Conservation (phyloP, 331 rosid species). For the Quercus tomentella region DNA sequence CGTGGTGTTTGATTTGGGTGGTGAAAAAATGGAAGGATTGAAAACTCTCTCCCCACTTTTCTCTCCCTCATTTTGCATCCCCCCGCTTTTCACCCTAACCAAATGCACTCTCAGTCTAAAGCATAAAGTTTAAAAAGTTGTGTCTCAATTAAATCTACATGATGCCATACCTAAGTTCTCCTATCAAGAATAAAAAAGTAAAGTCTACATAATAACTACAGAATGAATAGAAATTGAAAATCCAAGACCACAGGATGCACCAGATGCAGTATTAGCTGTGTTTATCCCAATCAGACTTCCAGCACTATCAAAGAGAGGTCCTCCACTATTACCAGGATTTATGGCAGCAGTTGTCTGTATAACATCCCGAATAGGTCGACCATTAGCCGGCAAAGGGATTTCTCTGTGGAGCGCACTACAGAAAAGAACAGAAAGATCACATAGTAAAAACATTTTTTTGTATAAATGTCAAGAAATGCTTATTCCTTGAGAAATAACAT, state of each 20-base stretch:
- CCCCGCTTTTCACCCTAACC: no score
- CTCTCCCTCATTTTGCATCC: no score
- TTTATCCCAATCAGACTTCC: slow-evolving; percentile 90
- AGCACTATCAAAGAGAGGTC: slow-evolving; percentile 87
- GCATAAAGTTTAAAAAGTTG: neutral
- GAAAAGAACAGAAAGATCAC: slow-evolving; percentile 22
- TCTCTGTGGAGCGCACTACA: slow-evolving; percentile 84
- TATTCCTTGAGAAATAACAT: neutral
- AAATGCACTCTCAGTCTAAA: neutral
- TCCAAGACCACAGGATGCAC: slow-evolving; percentile 93
- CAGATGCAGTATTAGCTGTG: slow-evolving; percentile 82
- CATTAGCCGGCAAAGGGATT: slow-evolving; percentile 95
- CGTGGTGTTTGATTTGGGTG: no score
- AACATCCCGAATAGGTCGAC: slow-evolving; percentile 94
- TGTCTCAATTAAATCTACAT: neutral
- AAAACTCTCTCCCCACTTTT: no score
- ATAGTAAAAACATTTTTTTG: slow-evolving; percentile 2
- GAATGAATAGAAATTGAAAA: slow-evolving; percentile 96
- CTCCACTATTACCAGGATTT: slow-evolving; percentile 97
- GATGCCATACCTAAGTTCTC: neutral
- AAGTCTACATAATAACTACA: slow-evolving; percentile 40
- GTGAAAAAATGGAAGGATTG: no score
- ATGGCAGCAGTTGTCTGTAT: slow-evolving; percentile 97
- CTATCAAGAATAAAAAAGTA: neutral
- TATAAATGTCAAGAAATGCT: neutral